Conservation (phyloP, 352 stramenopile genomes). For the Pythium sukuiense region DNA sequence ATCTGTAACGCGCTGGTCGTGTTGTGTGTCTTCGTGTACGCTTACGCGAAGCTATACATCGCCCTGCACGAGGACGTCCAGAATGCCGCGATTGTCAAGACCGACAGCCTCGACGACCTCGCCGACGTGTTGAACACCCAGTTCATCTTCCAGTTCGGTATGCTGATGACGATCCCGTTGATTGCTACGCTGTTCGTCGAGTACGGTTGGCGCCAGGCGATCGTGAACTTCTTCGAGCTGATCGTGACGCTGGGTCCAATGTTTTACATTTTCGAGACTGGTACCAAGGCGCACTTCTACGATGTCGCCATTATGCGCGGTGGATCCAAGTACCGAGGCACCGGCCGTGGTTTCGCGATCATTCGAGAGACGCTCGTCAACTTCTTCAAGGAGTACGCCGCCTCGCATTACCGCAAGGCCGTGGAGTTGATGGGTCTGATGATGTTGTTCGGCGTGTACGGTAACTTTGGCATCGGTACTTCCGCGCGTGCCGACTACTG, state of each 20-base stretch:
- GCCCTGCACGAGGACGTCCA: slow-evolving; percentile 74
- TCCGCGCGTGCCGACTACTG: slow-evolving; percentile 59
- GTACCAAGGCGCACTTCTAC: slow-evolving; percentile 85
- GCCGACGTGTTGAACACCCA: slow-evolving; percentile 81
- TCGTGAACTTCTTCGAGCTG: slow-evolving; percentile 81
- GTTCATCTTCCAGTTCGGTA: slow-evolving; percentile 89
- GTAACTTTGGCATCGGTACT: slow-evolving; percentile 78
- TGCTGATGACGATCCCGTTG: slow-evolving; percentile 86
- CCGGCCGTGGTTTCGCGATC: slow-evolving; percentile 82
- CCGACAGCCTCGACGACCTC: slow-evolving; percentile 66
- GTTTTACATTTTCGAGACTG: slow-evolving; percentile 89
- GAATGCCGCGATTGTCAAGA: slow-evolving; percentile 75
- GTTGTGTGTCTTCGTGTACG: slow-evolving; percentile 79
- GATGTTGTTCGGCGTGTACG: slow-evolving; percentile 78
- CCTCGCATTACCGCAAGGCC: slow-evolving; percentile 81
- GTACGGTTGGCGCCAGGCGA: slow-evolving; percentile 78
- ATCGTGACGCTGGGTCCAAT: slow-evolving; percentile 80
- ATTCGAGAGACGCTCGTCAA: slow-evolving; percentile 83
- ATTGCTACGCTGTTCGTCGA: slow-evolving; percentile 84
- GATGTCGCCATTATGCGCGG: slow-evolving; percentile 86
- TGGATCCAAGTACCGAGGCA: slow-evolving; percentile 85
- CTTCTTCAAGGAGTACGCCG: slow-evolving; percentile 87
- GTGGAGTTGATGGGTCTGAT: slow-evolving; percentile 79
- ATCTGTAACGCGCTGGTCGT: slow-evolving; percentile 83
- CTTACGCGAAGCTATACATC: slow-evolving; percentile 87